These are phyloP conservation scores for Limnanthes douglasii DNA, from an alignment of 345 rosid genomes.

Conservation along the genomic window DNA sequence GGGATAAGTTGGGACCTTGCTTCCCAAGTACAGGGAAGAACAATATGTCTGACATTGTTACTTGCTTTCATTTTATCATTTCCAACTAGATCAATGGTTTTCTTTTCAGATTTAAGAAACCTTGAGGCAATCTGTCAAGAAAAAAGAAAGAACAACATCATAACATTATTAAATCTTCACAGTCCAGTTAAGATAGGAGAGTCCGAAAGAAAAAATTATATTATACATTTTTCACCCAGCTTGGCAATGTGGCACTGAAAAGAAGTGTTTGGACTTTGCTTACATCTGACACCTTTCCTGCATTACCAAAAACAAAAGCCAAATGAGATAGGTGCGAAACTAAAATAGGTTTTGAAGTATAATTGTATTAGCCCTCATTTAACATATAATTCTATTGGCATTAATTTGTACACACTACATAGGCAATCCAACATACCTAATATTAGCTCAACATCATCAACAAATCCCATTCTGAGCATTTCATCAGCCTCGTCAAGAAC, in stretches of 20 bases:
- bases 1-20: constrained; percentile 82
- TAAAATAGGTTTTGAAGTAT: neutral
- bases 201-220: constrained; percentile 10
- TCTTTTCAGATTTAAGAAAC: constrained; percentile 62
- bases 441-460: constrained; percentile 90
- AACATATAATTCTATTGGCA: neutral
- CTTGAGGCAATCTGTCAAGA: constrained; percentile 40
- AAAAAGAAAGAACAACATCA: neutral
- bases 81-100: constrained; percentile 95
- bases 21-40: constrained; percentile 54
- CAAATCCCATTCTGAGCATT: constrained; percentile 98
- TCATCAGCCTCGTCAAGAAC: constrained; percentile 99
- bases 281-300: constrained; percentile 81
- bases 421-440: constrained; percentile 30
- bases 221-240: constrained; percentile 80
- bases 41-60: constrained; percentile 74
- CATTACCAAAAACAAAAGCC: too few relatives aligned
- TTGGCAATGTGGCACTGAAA: constrained; percentile 91
- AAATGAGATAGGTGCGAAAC: neutral
- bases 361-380: neutral
- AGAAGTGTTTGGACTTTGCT: constrained; percentile 95
- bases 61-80: constrained; percentile 98
- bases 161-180: neutral
- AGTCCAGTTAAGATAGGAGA: neutral
- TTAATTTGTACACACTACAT: neutral